phyloP scores from a whole-genome alignment of 805 yeast genomes.

The Komagataella mondaviorum region DNA sequence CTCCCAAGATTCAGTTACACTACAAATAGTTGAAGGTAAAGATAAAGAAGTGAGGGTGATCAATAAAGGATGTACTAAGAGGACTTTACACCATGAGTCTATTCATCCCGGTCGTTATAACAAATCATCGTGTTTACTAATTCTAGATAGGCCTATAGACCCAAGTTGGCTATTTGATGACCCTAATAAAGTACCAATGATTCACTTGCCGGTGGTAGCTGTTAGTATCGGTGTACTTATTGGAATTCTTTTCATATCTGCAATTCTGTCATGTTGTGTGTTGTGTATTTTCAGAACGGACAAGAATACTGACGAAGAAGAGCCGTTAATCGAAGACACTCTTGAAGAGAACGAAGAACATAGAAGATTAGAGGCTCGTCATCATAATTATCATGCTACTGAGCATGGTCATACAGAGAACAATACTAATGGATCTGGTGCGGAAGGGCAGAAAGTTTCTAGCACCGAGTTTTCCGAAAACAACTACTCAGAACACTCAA shows the following conservation, averaged over 20 bases:
- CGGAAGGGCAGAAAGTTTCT: neutral
- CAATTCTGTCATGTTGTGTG: slow-evolving; percentile 21
- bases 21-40: slow-evolving; percentile 31
- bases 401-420: neutral
- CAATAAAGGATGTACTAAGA: slow-evolving; percentile 42
- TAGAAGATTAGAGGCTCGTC: slow-evolving; percentile 1
- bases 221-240: slow-evolving; percentile 52
- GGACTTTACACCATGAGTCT: neutral
- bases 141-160: slow-evolving; percentile 56
- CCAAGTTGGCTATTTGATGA: slow-evolving; percentile 43
- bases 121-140: slow-evolving; percentile 22
- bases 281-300: slow-evolving; percentile 17
- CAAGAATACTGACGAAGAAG: slow-evolving; percentile 2
- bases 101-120: neutral
- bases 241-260: slow-evolving; percentile 33
- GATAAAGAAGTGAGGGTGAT: slow-evolving; percentile 47
- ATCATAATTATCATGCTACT: neutral
- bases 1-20: slow-evolving; percentile 20
- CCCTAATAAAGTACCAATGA: slow-evolving; percentile 1
- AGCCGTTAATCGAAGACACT: neutral
- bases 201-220: slow-evolving; percentile 57
- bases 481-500: slow-evolving; percentile 15
- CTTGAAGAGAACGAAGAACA: neutral
- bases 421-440: neutral
- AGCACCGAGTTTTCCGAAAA: slow-evolving; percentile 10